Evolutionary conservation across 1,284 basidiomycete genomes (phyloP), one percentile per base, ranked within the genome.

Genomic region (Inonotus obliquus): DNA sequence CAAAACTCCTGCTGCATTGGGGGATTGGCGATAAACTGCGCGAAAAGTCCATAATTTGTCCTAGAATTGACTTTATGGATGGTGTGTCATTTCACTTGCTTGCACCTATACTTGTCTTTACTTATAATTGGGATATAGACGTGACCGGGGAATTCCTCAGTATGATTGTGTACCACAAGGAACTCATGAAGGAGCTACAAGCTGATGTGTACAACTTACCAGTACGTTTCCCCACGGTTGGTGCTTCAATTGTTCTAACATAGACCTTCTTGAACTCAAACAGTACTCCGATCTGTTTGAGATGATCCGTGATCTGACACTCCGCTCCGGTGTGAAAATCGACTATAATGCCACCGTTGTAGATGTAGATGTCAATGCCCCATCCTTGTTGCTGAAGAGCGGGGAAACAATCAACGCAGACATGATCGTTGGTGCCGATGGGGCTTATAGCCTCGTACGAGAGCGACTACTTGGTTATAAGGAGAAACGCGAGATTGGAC

Each of bases 361-460:
- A 0, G 70, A 72, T 0, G 68, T 85, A 25, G 60, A 66, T 70
- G 11, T 70, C 71, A 38, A 65, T 65, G 51, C 67, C 64, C 49
- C 76, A 63, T 58, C 57, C 25, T 70, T 81, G 25, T 75, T 68
- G 0, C 71, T 87, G 10, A 71, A 74, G 7, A 75, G 75, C 7
- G 84, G 85, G 4, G 75, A 79, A 58, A 70, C 70, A 17, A 58
- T 86, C 41, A 62, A 67, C 2, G 83, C 77, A 11, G 82, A 89
- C 67, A 75, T 88, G n/a, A 76, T 89, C 56, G 72, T 89, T 35
- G 86, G 85, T n/a, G 85, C 87, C 0, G 87, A 88, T 65, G 87
- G 87, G 4, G 69, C 72, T 9, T 63, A 65, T 51, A 80, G 76
- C 9, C 57, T 74, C 19, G 71, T 70, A 19, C 72, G 77, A 19